Percentiles rank a stretch among this genome's conserved stretches.
These are phyloP conservation scores for Fusarium citri DNA, from an alignment of 2,329 filamentous ascomycete genomes.

Conservation along the genomic window DNA sequence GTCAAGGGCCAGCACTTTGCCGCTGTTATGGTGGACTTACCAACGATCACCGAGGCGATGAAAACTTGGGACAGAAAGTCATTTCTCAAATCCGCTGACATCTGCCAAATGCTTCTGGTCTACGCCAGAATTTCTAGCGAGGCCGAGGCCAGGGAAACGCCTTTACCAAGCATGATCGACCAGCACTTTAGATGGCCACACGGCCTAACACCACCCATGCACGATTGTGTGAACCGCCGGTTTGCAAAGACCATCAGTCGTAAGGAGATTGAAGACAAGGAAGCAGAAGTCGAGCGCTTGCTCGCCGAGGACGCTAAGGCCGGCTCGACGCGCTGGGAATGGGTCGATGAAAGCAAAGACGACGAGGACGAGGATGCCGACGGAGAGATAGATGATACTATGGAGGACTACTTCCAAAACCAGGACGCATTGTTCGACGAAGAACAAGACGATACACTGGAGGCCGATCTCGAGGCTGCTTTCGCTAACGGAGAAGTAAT, in stretches of 20 bases:
- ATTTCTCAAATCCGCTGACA: slow-evolving; percentile 89
- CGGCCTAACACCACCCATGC: slow-evolving; percentile 88
- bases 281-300: slow-evolving; percentile 80
- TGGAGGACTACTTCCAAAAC: slow-evolving; percentile 54
- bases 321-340: slow-evolving; percentile 70
- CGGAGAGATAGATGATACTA: slow-evolving; percentile 59
- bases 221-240: slow-evolving; percentile 82
- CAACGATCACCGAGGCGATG: slow-evolving; percentile 89
- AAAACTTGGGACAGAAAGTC: slow-evolving; percentile 92
- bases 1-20: slow-evolving; percentile 79
- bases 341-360: slow-evolving; percentile 66
- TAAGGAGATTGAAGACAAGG: slow-evolving; percentile 86
- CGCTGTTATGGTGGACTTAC: slow-evolving; percentile 83
- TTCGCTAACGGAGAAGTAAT: slow-evolving; percentile 57
- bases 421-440: slow-evolving; percentile 48
- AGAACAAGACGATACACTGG: slow-evolving; percentile 60
- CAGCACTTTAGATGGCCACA: slow-evolving; percentile 81
- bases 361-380: slow-evolving; percentile 66
- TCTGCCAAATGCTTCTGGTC: slow-evolving; percentile 89
- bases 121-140: slow-evolving; percentile 75
- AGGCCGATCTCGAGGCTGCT: slow-evolving; percentile 67
- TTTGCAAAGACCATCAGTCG: slow-evolving; percentile 87
- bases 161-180: slow-evolving; percentile 79
- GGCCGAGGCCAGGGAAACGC: slow-evolving; percentile 71
- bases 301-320: slow-evolving; percentile 75